Evolutionary conservation across 768 basidiomycete genomes (phyloP).

Genomic region (Hericium alpestre): DNA sequence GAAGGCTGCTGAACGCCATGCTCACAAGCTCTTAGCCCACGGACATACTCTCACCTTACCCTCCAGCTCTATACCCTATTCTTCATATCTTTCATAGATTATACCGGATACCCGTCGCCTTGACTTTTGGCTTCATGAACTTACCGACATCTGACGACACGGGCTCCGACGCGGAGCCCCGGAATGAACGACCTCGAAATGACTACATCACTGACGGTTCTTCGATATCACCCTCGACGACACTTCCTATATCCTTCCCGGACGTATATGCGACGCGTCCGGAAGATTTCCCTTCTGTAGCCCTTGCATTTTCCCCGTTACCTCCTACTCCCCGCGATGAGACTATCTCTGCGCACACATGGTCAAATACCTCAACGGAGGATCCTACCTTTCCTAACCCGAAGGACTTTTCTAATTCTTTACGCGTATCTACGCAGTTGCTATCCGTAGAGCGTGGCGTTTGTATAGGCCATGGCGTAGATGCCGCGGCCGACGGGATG

Average conservation of each 20-base stretch:
- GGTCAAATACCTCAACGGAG: background rate
- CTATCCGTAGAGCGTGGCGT: conserved; percentile 24
- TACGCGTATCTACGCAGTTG: conserved; percentile 9
- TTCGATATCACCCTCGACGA: background rate
- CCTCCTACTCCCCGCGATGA: background rate
- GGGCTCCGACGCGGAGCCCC: background rate
- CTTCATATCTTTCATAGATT: background rate
- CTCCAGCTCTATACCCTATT: background rate
- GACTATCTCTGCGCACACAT: background rate
- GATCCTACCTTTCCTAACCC: background rate
- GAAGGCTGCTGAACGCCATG: background rate
- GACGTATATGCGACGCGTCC: background rate
- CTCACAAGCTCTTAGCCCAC: background rate
- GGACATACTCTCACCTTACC: too few relatives aligned
- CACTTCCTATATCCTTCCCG: background rate
- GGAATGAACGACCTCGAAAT: background rate
- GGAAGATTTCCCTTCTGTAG: background rate
- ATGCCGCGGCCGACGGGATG: conserved; percentile 51
- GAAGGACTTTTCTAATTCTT: conserved; percentile 7
- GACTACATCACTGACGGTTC: background rate
- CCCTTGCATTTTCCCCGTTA: background rate
- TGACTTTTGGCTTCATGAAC: background rate
- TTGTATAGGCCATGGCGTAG: conserved; percentile 58
- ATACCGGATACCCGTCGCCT: background rate
- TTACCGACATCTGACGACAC: background rate